Evolutionary conservation across 2,329 filamentous ascomycete genomes (phyloP).

Genomic region (Paramyrothecium sp.): DNA sequence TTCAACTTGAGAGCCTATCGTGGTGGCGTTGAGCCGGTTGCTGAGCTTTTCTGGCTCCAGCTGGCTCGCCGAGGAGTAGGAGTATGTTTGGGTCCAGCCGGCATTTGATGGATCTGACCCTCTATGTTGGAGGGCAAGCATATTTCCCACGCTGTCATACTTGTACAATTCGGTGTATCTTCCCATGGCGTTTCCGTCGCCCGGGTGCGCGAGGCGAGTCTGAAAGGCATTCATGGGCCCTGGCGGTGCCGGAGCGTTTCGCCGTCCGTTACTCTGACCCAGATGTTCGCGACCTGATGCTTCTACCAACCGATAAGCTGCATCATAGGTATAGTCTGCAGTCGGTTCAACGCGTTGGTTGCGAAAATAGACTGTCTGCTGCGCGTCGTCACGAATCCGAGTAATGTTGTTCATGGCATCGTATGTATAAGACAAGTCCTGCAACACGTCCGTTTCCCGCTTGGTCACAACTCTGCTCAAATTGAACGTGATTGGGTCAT

Average conservation of each 20-base stretch:
- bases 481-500: neutral
- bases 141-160: constrained; percentile 1
- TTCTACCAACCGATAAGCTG: neutral
- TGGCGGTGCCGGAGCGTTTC: neutral
- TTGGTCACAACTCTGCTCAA: neutral
- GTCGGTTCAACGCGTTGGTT: neutral
- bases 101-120: neutral
- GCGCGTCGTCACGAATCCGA: neutral
- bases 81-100: neutral
- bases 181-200: neutral
- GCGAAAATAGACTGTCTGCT: constrained; percentile 1
- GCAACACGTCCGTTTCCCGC: neutral
- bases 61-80: neutral
- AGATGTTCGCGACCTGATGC: neutral
- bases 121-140: neutral
- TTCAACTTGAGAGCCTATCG: neutral
- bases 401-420: neutral
- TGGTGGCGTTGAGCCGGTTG: constrained; percentile 1
- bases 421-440: neutral
- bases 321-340: neutral
- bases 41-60: neutral
- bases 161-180: neutral
- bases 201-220: neutral
- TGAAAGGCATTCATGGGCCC: neutral
- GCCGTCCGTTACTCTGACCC: neutral